A percentile compares a stretch with the other conserved stretches of the same genome.
Conservation (phyloP, 2,329 filamentous ascomycete genomes). For the Penicillium sp. region DNA sequence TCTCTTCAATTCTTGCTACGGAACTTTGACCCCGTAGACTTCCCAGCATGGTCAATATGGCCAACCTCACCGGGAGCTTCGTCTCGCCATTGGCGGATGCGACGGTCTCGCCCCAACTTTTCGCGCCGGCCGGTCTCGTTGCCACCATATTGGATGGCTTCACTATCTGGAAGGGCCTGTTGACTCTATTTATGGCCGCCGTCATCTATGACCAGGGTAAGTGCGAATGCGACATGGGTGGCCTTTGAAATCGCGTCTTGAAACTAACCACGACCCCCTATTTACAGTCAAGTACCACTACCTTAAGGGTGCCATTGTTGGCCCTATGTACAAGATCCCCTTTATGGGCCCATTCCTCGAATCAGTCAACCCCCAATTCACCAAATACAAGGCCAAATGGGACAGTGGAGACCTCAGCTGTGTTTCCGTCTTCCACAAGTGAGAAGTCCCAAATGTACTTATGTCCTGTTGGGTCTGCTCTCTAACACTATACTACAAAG, state of each 20-base stretch:
- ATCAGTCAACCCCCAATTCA: constrained; percentile 88
- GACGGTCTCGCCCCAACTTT: constrained; percentile 57
- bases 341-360: constrained; percentile 96
- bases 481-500: constrained; percentile 47
- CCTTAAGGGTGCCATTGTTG: constrained; percentile 73
- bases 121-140: constrained; percentile 47
- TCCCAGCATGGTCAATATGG: constrained; percentile 31
- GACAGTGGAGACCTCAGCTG: constrained; percentile 86
- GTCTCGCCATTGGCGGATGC: constrained; percentile 67
- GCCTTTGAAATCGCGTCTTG: constrained; percentile 1
- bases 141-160: constrained; percentile 59
- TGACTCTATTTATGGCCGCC: constrained; percentile 69
- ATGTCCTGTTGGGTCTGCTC: neutral
- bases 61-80: constrained; percentile 64
- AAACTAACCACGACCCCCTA: constrained; percentile 16
- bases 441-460: constrained; percentile 35
- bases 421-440: constrained; percentile 99
- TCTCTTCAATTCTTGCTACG: neutral
- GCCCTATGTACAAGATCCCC: constrained; percentile 72
- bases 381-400: constrained; percentile 92
- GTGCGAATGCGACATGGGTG: constrained; percentile 36
- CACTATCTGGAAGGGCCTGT: constrained; percentile 64
- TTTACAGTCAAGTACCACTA: constrained; percentile 68
- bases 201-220: constrained; percentile 88
- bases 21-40: constrained; percentile 1